Evolutionary conservation across 129 eudicot species (phyloP).

Genomic region (Oenanthe sinensis): DNA sequence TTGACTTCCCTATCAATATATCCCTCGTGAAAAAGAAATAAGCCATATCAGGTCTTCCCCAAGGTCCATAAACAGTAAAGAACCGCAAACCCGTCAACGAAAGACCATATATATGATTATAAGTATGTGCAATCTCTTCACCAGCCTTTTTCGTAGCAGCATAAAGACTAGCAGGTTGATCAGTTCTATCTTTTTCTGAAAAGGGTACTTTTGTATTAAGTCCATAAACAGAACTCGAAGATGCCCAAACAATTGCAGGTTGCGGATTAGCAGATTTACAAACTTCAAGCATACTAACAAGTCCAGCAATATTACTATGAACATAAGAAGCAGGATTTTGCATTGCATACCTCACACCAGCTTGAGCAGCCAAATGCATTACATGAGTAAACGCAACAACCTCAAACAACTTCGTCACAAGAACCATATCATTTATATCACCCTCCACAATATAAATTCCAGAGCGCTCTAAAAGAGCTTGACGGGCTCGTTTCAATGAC

Average conservation of each 20-base stretch:
- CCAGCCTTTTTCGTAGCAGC: constrained; percentile 89
- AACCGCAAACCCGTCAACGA: constrained; percentile 70
- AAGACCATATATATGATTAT: constrained; percentile 71
- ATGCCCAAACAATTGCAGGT: constrained; percentile 87
- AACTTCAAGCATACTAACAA: constrained; percentile 65
- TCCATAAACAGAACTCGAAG: constrained; percentile 78
- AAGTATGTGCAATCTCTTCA: constrained; percentile 81
- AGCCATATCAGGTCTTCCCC: constrained; percentile 96
- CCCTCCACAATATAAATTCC: constrained; percentile 78
- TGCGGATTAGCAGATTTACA: constrained; percentile 69
- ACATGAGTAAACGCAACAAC: constrained; percentile 58
- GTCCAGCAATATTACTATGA: constrained; percentile 69
- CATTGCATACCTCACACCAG: constrained; percentile 86
- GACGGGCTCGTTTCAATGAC: constrained; percentile 56
- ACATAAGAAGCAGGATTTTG: constrained; percentile 67
- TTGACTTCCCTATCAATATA: constrained; percentile 56
- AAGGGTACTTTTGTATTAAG: constrained; percentile 72
- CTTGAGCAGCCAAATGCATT: constrained; percentile 88
- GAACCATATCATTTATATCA: constrained; percentile 53
- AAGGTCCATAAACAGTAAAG: constrained; percentile 90
- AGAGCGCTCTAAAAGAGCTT: constrained; percentile 40
- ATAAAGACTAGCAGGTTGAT: constrained; percentile 77
- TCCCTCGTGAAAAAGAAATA: constrained; percentile 70
- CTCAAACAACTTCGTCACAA: constrained; percentile 52
- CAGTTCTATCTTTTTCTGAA: constrained; percentile 74